These are phyloP conservation scores for Trematosphaeria pertusa DNA, from an alignment of 2,329 filamentous ascomycete species.

Conservation along the genomic window DNA sequence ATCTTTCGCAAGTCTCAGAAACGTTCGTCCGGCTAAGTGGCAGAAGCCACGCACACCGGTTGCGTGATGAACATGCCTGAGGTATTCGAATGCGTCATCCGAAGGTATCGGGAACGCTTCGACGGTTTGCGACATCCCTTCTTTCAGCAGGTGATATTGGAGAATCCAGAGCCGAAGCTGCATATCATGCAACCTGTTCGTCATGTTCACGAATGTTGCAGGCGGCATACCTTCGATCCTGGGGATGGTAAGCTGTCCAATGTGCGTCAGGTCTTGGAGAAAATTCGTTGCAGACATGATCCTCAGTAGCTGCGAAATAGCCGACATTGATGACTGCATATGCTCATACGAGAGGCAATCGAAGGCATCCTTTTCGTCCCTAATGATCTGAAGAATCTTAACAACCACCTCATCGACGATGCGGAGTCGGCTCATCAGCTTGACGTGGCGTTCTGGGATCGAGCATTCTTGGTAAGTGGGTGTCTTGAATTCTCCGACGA, in stretches of 20 bases:
- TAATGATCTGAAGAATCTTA: slow-evolving; percentile 69
- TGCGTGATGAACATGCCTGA: slow-evolving; percentile 83
- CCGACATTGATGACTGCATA: slow-evolving; percentile 73
- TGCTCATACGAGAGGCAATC: slow-evolving; percentile 86
- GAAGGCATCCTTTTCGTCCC: slow-evolving; percentile 73
- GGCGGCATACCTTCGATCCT: slow-evolving; percentile 60
- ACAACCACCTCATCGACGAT: slow-evolving; percentile 78
- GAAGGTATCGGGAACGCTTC: slow-evolving; percentile 70
- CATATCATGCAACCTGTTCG: slow-evolving; percentile 81
- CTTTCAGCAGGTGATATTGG: slow-evolving; percentile 80
- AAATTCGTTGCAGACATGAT: slow-evolving; percentile 81
- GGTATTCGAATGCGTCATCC: slow-evolving; percentile 77
- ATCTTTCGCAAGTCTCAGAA: slow-evolving; percentile 86
- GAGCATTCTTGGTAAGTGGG: slow-evolving; percentile 63
- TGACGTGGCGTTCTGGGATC: slow-evolving; percentile 69
- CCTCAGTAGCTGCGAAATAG: slow-evolving; percentile 73
- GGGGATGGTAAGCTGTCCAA: slow-evolving; percentile 73
- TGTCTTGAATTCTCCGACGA: slow-evolving; percentile 73
- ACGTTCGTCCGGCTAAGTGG: slow-evolving; percentile 83
- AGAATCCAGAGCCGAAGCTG: slow-evolving; percentile 88
- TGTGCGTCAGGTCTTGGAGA: slow-evolving; percentile 83
- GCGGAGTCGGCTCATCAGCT: slow-evolving; percentile 78
- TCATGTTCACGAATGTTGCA: slow-evolving; percentile 54
- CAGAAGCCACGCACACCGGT: slow-evolving; percentile 85
- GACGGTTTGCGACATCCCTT: slow-evolving; percentile 72